Evolutionary conservation across 2,329 filamentous ascomycete genomes (phyloP).

Genomic region (Verticillium zaregamsianum): DNA sequence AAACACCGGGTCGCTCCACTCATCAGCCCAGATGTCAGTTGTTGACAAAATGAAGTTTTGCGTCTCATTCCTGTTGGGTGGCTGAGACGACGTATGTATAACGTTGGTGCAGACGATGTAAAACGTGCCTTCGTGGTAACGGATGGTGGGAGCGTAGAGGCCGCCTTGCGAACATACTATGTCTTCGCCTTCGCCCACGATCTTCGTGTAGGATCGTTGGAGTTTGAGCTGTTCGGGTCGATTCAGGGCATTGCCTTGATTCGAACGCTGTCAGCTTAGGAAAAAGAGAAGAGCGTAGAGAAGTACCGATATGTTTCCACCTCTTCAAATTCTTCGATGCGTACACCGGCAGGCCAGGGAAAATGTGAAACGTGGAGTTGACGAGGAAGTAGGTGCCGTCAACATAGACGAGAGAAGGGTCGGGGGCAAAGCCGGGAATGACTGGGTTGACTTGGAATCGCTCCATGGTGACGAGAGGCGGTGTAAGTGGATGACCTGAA

Average conservation of each 20-base stretch:
- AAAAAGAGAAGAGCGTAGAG: not conserved
- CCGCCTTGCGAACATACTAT: conserved; percentile 4
- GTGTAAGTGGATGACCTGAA: not conserved
- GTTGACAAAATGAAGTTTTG: conserved; percentile 17
- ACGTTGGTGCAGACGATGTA: conserved; percentile 21
- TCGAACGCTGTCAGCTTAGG: not conserved
- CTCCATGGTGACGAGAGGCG: not conserved
- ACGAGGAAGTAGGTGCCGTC: conserved; percentile 30
- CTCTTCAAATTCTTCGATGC: conserved; percentile 25
- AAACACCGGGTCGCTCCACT: conserved; percentile 24
- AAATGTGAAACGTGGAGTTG: conserved; percentile 58
- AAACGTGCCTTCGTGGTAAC: conserved; percentile 16
- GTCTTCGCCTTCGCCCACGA: not conserved
- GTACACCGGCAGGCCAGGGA: conserved; percentile 45
- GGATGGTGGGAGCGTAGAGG: conserved; percentile 20
- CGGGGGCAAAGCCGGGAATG: conserved; percentile 24
- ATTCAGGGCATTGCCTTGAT: conserved; percentile 1
- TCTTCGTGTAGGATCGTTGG: not conserved
- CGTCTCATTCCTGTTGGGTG: not conserved
- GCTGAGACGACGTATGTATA: not conserved
- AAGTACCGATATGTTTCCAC: conserved; percentile 22
- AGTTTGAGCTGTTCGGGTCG: not conserved
- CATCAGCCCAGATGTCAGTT: conserved; percentile 15
- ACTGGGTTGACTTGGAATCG: conserved; percentile 18
- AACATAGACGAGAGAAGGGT: conserved; percentile 23